Percentiles rank a stretch among this genome's conserved stretches.
phyloP scores from a whole-genome alignment of 2,329 filamentous ascomycete genomes.

The Stagonosporopsis chrysanthemi region DNA sequence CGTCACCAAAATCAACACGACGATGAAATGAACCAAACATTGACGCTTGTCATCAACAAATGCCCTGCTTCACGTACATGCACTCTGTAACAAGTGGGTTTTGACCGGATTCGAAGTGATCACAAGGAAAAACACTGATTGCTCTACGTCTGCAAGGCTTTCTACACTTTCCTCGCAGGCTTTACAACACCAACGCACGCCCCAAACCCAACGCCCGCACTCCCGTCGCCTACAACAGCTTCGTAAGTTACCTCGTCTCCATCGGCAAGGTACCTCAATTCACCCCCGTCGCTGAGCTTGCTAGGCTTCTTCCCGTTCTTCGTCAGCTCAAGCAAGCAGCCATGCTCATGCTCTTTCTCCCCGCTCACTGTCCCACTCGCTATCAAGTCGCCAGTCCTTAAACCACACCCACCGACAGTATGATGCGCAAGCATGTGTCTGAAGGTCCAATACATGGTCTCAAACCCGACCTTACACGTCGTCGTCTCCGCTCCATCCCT shows the following conservation, averaged over 20 bases:
- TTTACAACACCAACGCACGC: conserved; percentile 49
- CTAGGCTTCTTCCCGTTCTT: conserved; percentile 45
- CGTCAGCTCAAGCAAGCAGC: conserved; percentile 54
- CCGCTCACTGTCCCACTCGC: conserved; percentile 57
- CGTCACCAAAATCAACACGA: background rate
- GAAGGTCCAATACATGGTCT: conserved; percentile 57
- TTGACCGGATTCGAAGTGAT: too few species aligned
- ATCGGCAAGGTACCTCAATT: conserved; percentile 52
- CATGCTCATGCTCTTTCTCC: conserved; percentile 47
- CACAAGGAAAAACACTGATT: background rate
- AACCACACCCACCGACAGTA: conserved; percentile 52
- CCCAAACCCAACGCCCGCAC: conserved; percentile 50
- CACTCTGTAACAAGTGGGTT: background rate
- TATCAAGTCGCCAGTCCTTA: conserved; percentile 54
- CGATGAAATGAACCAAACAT: background rate
- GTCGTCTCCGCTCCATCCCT: conserved; percentile 28
- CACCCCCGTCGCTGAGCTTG: conserved; percentile 39
- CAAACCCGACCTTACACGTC: conserved; percentile 44
- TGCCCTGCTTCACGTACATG: background rate
- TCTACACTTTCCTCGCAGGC: conserved; percentile 28
- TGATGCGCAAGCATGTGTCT: conserved; percentile 56
- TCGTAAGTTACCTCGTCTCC: conserved; percentile 51
- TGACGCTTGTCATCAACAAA: background rate
- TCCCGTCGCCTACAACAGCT: conserved; percentile 46
- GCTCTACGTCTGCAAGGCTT: background rate